Evolutionary conservation across 164 flowering plant genomes (phyloP).

Genomic region (Liriodendron chinense): DNA sequence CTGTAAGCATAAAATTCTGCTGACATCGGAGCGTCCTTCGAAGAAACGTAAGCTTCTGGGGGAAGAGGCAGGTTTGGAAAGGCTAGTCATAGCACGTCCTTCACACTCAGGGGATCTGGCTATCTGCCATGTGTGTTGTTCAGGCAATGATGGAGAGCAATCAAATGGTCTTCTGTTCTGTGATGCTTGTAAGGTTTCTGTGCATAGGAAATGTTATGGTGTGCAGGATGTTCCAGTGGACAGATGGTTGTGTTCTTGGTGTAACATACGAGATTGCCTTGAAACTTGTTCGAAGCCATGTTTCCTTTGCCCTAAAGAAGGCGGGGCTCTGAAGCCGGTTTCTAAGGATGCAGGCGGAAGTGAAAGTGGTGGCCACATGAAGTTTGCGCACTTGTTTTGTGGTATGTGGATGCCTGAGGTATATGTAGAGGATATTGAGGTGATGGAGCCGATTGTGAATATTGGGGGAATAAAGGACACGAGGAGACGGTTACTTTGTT

Average conservation of each 20-base stretch:
- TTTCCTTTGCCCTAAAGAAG: conserved; percentile 72
- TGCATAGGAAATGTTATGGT: conserved; percentile 92
- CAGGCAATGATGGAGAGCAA: conserved; percentile 37
- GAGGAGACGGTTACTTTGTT: conserved; percentile 60
- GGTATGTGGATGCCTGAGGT: conserved; percentile 90
- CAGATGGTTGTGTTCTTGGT: conserved; percentile 87
- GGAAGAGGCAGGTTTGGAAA: conserved; percentile 67
- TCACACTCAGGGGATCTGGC: conserved; percentile 36
- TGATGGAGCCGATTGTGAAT: conserved; percentile 85
- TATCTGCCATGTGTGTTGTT: conserved; percentile 68
- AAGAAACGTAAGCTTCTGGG: conserved; percentile 87
- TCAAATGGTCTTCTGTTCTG: conserved; percentile 53
- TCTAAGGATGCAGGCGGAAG: conserved; percentile 17
- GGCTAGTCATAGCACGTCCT: conserved; percentile 44
- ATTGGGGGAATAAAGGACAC: conserved; percentile 63
- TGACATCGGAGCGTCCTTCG: conserved; percentile 72
- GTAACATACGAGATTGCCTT: conserved; percentile 31
- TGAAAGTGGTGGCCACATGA: conserved; percentile 26
- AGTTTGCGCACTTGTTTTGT: conserved; percentile 87
- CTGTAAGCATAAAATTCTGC: conserved; percentile 51
- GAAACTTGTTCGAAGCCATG: conserved; percentile 40
- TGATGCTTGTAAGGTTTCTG: conserved; percentile 58
- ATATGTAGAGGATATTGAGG: conserved; percentile 52
- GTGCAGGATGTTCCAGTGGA: conserved; percentile 43
- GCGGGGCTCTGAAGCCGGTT: conserved; percentile 84